Conservation (phyloP, 441 rosid species). For the Pelargonium australe region DNA sequence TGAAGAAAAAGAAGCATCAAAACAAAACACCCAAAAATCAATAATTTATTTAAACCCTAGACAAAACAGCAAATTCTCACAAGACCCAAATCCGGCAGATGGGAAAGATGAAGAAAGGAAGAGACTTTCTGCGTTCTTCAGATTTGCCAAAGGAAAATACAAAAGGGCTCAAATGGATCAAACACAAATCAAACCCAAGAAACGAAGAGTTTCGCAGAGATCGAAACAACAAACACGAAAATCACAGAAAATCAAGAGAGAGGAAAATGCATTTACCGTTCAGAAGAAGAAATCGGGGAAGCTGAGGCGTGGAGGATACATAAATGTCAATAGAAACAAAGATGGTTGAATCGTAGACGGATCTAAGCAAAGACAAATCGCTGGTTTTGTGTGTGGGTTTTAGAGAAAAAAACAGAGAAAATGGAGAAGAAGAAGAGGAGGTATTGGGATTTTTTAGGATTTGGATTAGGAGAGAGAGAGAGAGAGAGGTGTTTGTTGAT, state of each 20-base stretch:
- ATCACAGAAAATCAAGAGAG: not conserved
- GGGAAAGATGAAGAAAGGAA: not conserved
- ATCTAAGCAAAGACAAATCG: slow-evolving; percentile 1
- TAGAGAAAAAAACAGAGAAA: not conserved
- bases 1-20: not conserved
- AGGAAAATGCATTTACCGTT: not conserved
- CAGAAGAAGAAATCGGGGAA: not conserved
- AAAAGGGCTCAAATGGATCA: not conserved
- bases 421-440: not conserved
- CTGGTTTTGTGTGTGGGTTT: not conserved
- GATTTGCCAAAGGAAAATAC: not conserved
- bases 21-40: not conserved
- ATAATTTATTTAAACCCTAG: no score
- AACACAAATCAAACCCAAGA: not conserved
- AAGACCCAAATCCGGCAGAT: not conserved
- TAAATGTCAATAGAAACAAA: not conserved
- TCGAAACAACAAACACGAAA: not conserved
- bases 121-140: not conserved
- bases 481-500: not conserved
- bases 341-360: not conserved
- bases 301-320: slow-evolving; percentile 2
- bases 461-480: not conserved
- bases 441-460: not conserved
- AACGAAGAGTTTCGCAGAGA: not conserved
- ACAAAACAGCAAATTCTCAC: not conserved